phyloP scores from a whole-genome alignment of 768 basidiomycete genomes.

The Boletus vinaceobasis region DNA sequence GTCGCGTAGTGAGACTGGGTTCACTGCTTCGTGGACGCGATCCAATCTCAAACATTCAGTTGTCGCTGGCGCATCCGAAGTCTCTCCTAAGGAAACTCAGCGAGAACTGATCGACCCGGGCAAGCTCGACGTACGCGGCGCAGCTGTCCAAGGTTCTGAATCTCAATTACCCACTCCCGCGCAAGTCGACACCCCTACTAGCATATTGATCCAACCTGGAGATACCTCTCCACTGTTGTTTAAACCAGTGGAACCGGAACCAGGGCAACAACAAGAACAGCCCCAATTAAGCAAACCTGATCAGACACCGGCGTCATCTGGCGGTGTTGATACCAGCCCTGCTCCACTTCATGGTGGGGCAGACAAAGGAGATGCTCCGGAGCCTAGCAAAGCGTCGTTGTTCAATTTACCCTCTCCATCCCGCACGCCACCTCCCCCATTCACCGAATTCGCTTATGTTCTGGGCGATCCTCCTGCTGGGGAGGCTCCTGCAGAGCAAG shows the following conservation, averaged over 20 bases:
- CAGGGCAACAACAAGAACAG: background rate
- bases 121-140: constrained; percentile 2
- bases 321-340: constrained; percentile 12
- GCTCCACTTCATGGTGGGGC: background rate
- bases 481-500: constrained; percentile 5
- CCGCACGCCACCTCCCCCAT: constrained; percentile 27
- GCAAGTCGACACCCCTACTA: constrained; percentile 21
- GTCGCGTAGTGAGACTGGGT: constrained; percentile 1
- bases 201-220: constrained; percentile 9
- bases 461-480: constrained; percentile 1
- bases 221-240: constrained; percentile 9
- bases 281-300: background rate
- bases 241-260: background rate
- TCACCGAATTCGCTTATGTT: constrained; percentile 18
- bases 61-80: background rate
- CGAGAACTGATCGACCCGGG: background rate
- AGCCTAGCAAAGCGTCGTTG: background rate
- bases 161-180: constrained; percentile 18
- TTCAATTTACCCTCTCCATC: constrained; percentile 9
- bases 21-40: background rate
- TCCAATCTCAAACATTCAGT: constrained; percentile 3
- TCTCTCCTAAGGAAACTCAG: constrained; percentile 4
- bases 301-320: background rate
- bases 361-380: background rate
- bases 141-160: constrained; percentile 8